Conservation (phyloP, 495 filamentous ascomycete genomes). For the Xylaria sp. region DNA sequence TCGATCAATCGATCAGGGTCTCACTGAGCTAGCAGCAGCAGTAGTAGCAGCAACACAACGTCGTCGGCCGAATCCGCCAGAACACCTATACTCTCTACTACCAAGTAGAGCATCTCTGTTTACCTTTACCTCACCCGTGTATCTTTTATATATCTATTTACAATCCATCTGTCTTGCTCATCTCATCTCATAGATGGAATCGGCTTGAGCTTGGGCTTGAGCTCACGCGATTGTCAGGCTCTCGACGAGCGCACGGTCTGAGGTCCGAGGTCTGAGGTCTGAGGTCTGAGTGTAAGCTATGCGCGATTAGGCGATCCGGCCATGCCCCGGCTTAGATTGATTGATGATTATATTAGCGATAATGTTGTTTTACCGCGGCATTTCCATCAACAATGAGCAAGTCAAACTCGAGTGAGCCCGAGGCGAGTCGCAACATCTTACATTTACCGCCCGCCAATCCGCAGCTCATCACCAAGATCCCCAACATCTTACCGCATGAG, state of each 20-base stretch:
- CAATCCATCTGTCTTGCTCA: neutral
- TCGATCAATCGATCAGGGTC: no score
- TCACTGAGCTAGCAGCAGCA: neutral
- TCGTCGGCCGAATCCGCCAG: neutral
- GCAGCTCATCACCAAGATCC: constrained; percentile 55
- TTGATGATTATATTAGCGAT: constrained; percentile 12
- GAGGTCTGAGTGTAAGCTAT: neutral
- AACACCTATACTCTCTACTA: no score
- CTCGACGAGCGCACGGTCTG: constrained; percentile 6
- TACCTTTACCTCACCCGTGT: no score
- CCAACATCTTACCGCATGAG: constrained; percentile 67
- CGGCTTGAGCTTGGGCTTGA: neutral
- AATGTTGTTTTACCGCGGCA: constrained; percentile 21
- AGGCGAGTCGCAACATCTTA: constrained; percentile 35
- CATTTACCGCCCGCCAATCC: constrained; percentile 38
- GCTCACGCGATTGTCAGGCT: no score
- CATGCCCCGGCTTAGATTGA: constrained; percentile 13
- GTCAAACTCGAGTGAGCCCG: constrained; percentile 42
- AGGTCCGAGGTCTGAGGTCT: no score
- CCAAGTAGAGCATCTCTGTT: neutral
- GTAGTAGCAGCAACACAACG: neutral
- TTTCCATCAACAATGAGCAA: constrained; percentile 33
- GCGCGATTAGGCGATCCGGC: neutral
- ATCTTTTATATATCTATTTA: neutral
- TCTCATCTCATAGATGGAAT: neutral